Evolutionary conservation across 2,329 filamentous ascomycete genomes (phyloP).

Genomic region (Alternaria ventricosa): DNA sequence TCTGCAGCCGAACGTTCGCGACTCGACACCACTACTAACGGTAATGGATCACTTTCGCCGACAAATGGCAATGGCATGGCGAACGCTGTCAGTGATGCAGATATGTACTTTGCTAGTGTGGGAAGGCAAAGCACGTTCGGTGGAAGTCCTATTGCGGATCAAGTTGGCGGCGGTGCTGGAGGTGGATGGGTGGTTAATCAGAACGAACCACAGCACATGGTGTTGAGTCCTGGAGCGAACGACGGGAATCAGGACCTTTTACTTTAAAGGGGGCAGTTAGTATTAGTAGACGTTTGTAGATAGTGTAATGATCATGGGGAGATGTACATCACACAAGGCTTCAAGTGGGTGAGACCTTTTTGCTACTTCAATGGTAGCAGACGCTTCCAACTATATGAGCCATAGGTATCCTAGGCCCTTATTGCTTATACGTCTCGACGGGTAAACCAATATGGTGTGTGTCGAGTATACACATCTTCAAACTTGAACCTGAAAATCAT

Average conservation of each 20-base stretch:
- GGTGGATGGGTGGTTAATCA: conserved; percentile 48
- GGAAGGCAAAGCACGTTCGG: conserved; percentile 47
- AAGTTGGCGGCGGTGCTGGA: conserved; percentile 26
- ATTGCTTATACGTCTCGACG: background rate
- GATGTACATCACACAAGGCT: background rate
- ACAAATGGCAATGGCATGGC: conserved; percentile 60
- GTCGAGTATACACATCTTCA: background rate
- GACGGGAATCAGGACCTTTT: conserved; percentile 43
- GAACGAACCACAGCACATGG: conserved; percentile 39
- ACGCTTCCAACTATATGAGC: background rate
- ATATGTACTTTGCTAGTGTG: conserved; percentile 81
- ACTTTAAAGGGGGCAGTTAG: conserved; percentile 15
- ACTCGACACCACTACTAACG: conserved; percentile 38
- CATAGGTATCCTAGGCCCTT: background rate
- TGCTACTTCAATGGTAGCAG: background rate
- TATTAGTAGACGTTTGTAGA: background rate
- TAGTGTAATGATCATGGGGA: conserved; percentile 1
- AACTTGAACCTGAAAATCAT: background rate
- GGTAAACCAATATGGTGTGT: background rate
- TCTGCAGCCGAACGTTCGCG: conserved; percentile 38
- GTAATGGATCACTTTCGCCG: conserved; percentile 28
- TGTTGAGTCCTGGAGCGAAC: conserved; percentile 35
- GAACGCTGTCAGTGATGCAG: conserved; percentile 81
- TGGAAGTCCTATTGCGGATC: conserved; percentile 41
- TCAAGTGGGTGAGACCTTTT: background rate